phyloP scores from a whole-genome alignment of 2,329 filamentous ascomycete species.

The Colletotrichum destructivum region DNA sequence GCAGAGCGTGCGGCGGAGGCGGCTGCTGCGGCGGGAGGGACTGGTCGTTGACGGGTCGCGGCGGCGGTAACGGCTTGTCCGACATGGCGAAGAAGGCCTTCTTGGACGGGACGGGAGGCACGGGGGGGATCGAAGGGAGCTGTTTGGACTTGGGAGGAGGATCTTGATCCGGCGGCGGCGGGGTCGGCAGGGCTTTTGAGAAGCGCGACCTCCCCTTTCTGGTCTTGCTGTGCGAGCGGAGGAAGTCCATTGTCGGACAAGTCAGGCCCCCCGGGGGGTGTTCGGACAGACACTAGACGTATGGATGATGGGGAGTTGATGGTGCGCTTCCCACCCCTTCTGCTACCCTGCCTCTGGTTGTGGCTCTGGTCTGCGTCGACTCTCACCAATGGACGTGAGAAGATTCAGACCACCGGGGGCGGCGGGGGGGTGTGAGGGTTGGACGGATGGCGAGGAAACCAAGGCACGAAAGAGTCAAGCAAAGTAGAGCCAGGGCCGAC shows the following conservation, averaged over 20 bases:
- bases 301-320: slow-evolving; percentile 17
- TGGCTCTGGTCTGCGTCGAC: slow-evolving; percentile 3
- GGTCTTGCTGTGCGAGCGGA: slow-evolving; percentile 47
- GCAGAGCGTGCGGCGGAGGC: too few species aligned
- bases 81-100: slow-evolving; percentile 33
- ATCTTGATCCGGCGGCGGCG: slow-evolving; percentile 52
- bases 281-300: slow-evolving; percentile 1
- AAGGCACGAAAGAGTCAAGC: slow-evolving; percentile 26
- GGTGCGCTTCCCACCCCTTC: slow-evolving; percentile 17
- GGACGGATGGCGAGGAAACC: slow-evolving; percentile 14
- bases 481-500: background rate
- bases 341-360: slow-evolving; percentile 28
- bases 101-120: slow-evolving; percentile 30
- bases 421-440: background rate
- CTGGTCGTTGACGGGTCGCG: slow-evolving; percentile 48
- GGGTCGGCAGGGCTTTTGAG: slow-evolving; percentile 71
- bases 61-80: slow-evolving; percentile 43
- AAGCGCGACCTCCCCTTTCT: slow-evolving; percentile 67
- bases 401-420: slow-evolving; percentile 5
- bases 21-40: slow-evolving; percentile 47
- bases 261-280: slow-evolving; percentile 9
- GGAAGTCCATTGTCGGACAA: slow-evolving; percentile 39
- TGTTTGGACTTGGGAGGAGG: slow-evolving; percentile 37
- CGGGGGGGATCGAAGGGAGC: slow-evolving; percentile 42
- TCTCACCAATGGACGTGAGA: slow-evolving; percentile 35